phyloP scores from a whole-genome alignment of 2,329 filamentous ascomycete genomes.

The Aspergillus sp. region DNA sequence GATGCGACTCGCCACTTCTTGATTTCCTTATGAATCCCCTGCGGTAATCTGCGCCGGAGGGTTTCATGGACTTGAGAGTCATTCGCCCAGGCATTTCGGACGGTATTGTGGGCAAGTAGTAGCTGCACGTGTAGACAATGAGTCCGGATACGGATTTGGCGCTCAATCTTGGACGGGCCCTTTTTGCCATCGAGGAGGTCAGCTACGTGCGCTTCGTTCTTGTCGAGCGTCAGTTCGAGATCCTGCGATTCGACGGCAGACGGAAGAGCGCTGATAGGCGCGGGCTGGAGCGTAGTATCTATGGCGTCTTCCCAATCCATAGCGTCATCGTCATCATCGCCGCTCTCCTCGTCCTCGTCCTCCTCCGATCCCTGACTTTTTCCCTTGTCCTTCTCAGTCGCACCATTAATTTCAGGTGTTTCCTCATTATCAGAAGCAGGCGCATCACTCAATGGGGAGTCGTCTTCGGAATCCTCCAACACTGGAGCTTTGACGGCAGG shows the following conservation, averaged over 20 bases:
- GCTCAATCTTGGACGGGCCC: conserved; percentile 77
- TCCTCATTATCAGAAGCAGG: conserved; percentile 32
- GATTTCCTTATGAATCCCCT: conserved; percentile 63
- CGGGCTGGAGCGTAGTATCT: conserved; percentile 26
- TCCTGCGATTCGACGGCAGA: conserved; percentile 55
- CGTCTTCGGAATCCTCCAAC: conserved; percentile 22
- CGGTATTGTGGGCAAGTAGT: conserved; percentile 80
- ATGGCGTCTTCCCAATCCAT: conserved; percentile 56
- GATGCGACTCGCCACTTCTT: conserved; percentile 66
- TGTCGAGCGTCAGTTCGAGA: conserved; percentile 63
- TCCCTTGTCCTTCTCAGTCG: conserved; percentile 37
- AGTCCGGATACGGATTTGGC: conserved; percentile 66
- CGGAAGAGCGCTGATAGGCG: conserved; percentile 20
- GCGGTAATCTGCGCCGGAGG: conserved; percentile 65
- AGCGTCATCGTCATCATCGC: conserved; percentile 46
- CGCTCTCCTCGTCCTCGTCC: conserved; percentile 19
- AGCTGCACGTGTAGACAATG: conserved; percentile 86
- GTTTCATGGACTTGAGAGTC: conserved; percentile 68
- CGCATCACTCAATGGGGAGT: conserved; percentile 33
- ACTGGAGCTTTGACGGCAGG: conserved; percentile 17
- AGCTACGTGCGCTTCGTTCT: conserved; percentile 49
- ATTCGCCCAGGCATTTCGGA: conserved; percentile 78
- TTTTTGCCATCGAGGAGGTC: conserved; percentile 65
- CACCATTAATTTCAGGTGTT: conserved; percentile 48
- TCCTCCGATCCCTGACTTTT: conserved; percentile 9